A percentile compares a stretch with the other conserved stretches of the same genome.
Evolutionary conservation across 305 asterid species (phyloP).

Genomic region (Rubia peregrina): DNA sequence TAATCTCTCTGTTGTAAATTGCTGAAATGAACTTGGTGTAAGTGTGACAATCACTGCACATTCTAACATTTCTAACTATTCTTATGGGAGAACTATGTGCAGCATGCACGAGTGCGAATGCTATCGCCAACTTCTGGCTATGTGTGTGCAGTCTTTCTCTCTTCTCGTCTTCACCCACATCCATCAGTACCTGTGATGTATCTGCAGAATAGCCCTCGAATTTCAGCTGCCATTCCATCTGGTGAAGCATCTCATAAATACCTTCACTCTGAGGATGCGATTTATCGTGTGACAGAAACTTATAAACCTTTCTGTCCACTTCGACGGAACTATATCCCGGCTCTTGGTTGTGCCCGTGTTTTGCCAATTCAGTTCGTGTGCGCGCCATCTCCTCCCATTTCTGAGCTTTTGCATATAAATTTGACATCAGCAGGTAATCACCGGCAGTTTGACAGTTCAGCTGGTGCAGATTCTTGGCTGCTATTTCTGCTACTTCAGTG

Average conservation of each 20-base stretch:
- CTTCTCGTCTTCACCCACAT: constrained; percentile 70
- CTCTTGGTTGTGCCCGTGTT: constrained; percentile 30
- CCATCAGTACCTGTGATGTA: constrained; percentile 42
- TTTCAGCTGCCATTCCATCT: constrained; percentile 86
- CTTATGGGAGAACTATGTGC: constrained; percentile 38
- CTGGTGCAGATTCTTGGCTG: constrained; percentile 35
- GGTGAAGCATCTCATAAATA: constrained; percentile 65
- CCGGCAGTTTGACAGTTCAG: constrained; percentile 39
- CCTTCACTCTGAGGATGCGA: constrained; percentile 31
- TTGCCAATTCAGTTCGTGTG: constrained; percentile 39
- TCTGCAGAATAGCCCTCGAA: constrained; percentile 74
- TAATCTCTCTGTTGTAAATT: constrained; percentile 55
- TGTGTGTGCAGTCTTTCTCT: constrained; percentile 45
- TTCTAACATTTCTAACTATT: constrained; percentile 68
- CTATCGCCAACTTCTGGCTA: constrained; percentile 77
- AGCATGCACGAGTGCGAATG: constrained; percentile 53
- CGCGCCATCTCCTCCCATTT: constrained; percentile 50
- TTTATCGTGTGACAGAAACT: constrained; percentile 52
- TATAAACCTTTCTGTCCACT: constrained; percentile 43
- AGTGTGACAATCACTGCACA: constrained; percentile 82
- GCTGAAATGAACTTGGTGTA: constrained; percentile 57
- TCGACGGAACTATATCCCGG: constrained; percentile 57
- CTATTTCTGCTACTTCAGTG: constrained; percentile 46
- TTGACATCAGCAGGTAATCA: constrained; percentile 56
- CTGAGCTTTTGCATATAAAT: constrained; percentile 49